phyloP scores from a whole-genome alignment of 306 rosid species.

The Fagus sylvatica region DNA sequence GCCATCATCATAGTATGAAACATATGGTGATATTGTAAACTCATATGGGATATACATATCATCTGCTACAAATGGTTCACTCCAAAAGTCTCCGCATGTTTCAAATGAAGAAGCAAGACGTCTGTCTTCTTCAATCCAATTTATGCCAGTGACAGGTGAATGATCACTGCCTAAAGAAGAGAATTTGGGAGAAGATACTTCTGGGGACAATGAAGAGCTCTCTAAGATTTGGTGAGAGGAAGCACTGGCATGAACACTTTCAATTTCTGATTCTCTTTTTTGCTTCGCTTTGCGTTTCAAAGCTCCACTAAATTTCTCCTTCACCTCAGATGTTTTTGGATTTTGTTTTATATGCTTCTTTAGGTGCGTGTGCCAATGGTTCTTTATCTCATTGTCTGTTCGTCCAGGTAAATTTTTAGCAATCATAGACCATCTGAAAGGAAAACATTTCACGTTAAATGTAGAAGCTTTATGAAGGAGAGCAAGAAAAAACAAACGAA shows the following conservation, averaged over 20 bases:
- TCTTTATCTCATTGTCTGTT: slow-evolving; percentile 70
- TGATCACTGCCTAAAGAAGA: slow-evolving; percentile 22
- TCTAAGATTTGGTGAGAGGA: slow-evolving; percentile 28
- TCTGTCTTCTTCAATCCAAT: neutral
- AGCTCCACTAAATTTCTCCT: neutral
- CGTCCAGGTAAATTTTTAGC: slow-evolving; percentile 60
- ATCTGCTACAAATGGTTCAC: slow-evolving; percentile 52
- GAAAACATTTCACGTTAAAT: too few species aligned
- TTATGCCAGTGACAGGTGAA: neutral
- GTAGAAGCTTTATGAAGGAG: too few species aligned
- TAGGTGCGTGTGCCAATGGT: slow-evolving; percentile 62
- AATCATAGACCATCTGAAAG: slow-evolving; percentile 61
- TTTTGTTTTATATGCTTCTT: slow-evolving; percentile 28
- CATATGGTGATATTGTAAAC: neutral
- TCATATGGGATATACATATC: slow-evolving; percentile 1
- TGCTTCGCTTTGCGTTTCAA: slow-evolving; percentile 1
- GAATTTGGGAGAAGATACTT: slow-evolving; percentile 16
- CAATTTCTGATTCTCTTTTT: slow-evolving; percentile 15
- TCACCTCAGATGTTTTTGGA: neutral
- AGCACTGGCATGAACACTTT: neutral
- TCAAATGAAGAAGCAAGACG: neutral
- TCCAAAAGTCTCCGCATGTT: slow-evolving; percentile 51
- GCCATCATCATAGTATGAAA: slow-evolving; percentile 22
- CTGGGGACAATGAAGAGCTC: slow-evolving; percentile 30
- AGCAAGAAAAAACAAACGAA: too few species aligned